These are phyloP conservation scores for Neoboletus magnificus DNA, from an alignment of 768 basidiomycete genomes.

Conservation along the genomic window DNA sequence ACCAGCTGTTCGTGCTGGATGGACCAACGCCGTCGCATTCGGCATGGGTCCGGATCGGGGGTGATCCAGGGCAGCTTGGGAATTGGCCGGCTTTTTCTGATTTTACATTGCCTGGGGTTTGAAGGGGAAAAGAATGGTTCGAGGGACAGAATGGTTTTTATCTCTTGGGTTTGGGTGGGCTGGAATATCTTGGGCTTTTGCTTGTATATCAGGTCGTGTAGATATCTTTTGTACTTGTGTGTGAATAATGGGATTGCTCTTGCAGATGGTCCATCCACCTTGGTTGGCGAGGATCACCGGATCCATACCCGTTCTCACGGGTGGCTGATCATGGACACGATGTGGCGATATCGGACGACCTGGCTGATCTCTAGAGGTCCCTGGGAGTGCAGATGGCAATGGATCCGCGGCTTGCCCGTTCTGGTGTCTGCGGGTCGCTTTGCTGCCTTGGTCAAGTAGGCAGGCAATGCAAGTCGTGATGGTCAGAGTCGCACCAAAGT, in stretches of 20 bases:
- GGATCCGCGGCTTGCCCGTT: neutral
- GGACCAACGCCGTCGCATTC: constrained; percentile 77
- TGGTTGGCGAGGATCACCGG: neutral
- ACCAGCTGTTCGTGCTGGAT: constrained; percentile 72
- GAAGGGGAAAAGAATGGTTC: neutral
- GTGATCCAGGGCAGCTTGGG: constrained; percentile 65
- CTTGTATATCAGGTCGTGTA: neutral
- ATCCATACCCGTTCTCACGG: neutral
- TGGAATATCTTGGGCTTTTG: neutral
- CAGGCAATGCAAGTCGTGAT: neutral
- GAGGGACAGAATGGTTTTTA: too few relatives aligned
- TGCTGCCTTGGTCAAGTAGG: neutral
- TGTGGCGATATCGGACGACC: neutral
- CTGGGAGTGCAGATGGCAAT: neutral
- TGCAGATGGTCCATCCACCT: neutral
- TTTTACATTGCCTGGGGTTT: constrained; percentile 45
- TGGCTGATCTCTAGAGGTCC: neutral
- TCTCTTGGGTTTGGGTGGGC: neutral
- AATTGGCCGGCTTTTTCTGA: constrained; percentile 72
- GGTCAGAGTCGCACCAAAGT: neutral
- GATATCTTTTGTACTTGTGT: neutral
- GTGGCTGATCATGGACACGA: neutral
- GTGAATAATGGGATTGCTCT: neutral
- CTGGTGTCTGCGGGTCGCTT: neutral
- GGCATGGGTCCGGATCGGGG: constrained; percentile 78